phyloP scores from a whole-genome alignment of 148 eudicot genomes.

The Chenopodium formosanum region DNA sequence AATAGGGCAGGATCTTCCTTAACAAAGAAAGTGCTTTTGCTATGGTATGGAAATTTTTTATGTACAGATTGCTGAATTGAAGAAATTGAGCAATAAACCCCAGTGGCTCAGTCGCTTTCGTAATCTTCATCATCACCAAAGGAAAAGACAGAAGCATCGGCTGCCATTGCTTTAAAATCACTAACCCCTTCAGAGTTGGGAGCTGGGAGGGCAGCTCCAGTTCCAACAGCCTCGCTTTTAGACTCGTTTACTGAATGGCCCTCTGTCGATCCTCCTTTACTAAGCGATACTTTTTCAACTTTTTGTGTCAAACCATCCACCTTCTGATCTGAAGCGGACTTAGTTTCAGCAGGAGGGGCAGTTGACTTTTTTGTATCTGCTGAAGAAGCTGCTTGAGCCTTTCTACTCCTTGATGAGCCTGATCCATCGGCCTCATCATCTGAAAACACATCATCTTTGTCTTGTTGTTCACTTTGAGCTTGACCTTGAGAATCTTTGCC shows the following conservation, averaged over 20 bases:
- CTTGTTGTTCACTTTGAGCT: constrained; percentile 25
- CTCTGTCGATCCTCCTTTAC: constrained; percentile 35
- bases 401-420: constrained; percentile 42
- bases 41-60: constrained; percentile 30
- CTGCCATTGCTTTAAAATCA: constrained; percentile 96
- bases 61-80: constrained; percentile 38
- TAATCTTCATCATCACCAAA: constrained; percentile 97
- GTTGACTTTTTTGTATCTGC: constrained; percentile 30
- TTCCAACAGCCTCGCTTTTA: constrained; percentile 32
- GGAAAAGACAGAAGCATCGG: constrained; percentile 94
- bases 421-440: constrained; percentile 70
- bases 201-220: constrained; percentile 23
- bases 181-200: constrained; percentile 57
- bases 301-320: constrained; percentile 46
- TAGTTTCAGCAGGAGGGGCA: constrained; percentile 32
- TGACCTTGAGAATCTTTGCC: constrained; percentile 38
- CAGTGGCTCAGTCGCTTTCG: constrained; percentile 63
- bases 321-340: constrained; percentile 33
- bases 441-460: constrained; percentile 84
- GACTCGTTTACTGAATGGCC: constrained; percentile 27
- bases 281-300: constrained; percentile 59
- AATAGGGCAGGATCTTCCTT: constrained; percentile 12
- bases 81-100: constrained; percentile 11
- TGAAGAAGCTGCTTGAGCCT: constrained; percentile 34
- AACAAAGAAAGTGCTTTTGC: constrained; percentile 12